A percentile compares a stretch with the other conserved stretches of the same genome.
phyloP scores from a whole-genome alignment of 495 filamentous ascomycete species.

The Copromyces sp. region DNA sequence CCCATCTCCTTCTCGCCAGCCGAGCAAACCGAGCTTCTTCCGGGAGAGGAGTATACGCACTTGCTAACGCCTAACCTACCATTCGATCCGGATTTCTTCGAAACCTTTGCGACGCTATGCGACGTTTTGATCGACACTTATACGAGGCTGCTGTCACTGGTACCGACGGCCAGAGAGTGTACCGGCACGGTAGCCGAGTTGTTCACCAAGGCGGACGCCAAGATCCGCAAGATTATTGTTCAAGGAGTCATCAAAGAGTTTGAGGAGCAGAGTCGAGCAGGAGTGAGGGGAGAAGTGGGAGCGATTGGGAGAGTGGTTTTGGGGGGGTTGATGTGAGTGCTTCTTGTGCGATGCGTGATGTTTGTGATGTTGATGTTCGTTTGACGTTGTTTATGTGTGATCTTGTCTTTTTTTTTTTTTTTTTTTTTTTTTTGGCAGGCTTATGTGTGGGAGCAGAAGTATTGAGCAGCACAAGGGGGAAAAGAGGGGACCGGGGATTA shows the following conservation, averaged over 20 bases:
- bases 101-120: slow-evolving; percentile 94
- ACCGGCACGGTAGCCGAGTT: slow-evolving; percentile 56
- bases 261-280: slow-evolving; percentile 69
- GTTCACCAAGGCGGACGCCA: slow-evolving; percentile 83
- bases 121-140: slow-evolving; percentile 94
- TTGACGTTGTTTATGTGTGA: not conserved
- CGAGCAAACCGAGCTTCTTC: slow-evolving; percentile 39
- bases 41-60: slow-evolving; percentile 76
- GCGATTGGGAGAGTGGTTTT: slow-evolving; percentile 82
- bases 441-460: not conserved
- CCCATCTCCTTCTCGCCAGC: slow-evolving; percentile 36
- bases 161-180: slow-evolving; percentile 56
- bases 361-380: not conserved
- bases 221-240: slow-evolving; percentile 76
- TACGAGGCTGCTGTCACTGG: slow-evolving; percentile 58
- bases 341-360: not conserved
- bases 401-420: not conserved
- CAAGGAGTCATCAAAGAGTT: slow-evolving; percentile 81
- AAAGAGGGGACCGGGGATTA: not conserved
- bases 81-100: slow-evolving; percentile 95
- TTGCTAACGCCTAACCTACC: slow-evolving; percentile 86
- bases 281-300: slow-evolving; percentile 67
- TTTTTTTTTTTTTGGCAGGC: not conserved
- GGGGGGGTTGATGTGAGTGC: slow-evolving; percentile 67
- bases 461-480: not conserved